These are phyloP conservation scores for Nigrospora oryzae DNA, from an alignment of 2,329 filamentous ascomycete genomes.

Conservation along the genomic window DNA sequence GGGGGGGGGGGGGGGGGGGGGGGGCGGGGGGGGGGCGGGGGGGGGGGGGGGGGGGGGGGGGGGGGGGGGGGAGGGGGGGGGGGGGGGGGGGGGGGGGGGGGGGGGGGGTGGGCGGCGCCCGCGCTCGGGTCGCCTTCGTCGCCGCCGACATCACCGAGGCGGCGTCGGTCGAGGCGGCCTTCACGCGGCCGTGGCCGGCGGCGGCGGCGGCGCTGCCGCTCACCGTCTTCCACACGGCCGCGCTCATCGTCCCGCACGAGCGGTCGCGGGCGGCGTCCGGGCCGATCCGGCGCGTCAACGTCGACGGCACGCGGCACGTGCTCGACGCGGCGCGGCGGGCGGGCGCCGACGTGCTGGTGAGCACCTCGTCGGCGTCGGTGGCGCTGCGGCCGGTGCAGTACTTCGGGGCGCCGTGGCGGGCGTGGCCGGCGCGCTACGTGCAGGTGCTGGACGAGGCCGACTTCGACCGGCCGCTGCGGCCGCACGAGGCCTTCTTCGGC, in stretches of 20 bases:
- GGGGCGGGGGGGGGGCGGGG: too few relatives aligned
- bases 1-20: too few relatives aligned
- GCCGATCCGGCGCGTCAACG: constrained; percentile 34
- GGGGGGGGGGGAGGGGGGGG: too few relatives aligned
- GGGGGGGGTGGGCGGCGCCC: too few relatives aligned
- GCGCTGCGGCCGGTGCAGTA: constrained; percentile 29
- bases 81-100: too few relatives aligned
- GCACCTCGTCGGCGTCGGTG: constrained; percentile 43
- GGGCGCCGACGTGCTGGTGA: constrained; percentile 41
- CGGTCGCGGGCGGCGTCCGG: constrained; percentile 29
- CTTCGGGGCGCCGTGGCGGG: constrained; percentile 23
- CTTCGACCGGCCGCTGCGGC: constrained; percentile 27
- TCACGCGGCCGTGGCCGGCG: constrained; percentile 31
- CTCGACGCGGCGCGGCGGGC: constrained; percentile 34
- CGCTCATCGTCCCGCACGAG: constrained; percentile 34
- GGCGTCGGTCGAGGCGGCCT: constrained; percentile 27
- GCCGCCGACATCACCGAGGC: constrained; percentile 35
- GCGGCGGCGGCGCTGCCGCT: constrained; percentile 29
- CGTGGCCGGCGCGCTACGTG: constrained; percentile 30
- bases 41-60: too few relatives aligned
- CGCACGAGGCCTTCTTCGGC: constrained; percentile 33
- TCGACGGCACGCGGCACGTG: constrained; percentile 39
- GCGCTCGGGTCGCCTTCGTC: constrained; percentile 27
- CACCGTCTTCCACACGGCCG: constrained; percentile 42
- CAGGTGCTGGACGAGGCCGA: constrained; percentile 39